Evolutionary conservation across 1,139 yeast species (phyloP), one percentile per base, ranked within the genome.

Genomic region (Geotrichum restrictum): DNA sequence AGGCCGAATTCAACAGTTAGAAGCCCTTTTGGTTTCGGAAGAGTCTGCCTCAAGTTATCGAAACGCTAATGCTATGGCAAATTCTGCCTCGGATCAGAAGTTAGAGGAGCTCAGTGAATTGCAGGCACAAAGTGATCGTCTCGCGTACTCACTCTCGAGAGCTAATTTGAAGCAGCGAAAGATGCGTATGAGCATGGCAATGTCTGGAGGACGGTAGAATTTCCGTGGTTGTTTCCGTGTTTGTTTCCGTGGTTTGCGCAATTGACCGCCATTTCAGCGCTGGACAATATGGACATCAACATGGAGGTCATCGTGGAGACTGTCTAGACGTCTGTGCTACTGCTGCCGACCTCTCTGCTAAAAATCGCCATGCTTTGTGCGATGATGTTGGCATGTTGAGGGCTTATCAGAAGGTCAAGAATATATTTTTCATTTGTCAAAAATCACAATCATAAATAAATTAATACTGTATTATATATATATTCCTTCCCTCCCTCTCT

Each of bases 71-170:
- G 32, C 22, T 4, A n/a, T n/a, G n/a, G n/a, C n/a, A n/a, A 24
- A 24, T 8, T 60, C 66, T 3, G 62, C 71, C 1, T 65, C 73
- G 0, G 66, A 64, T 3, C 73, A 68, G 46, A 74, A 74, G 53
- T 44, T 73, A 53, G 72, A 69, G 18, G 64, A 60, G 47, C 57
- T 74, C 51, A 67, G 68, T 55, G 63, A 63, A 47, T 61, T 76
- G 44, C 70, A 68, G 53, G 59, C 62, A 43, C 67, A 68, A 57
- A 69, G 69, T 50, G 75, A 72, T 45, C 62, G 70, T 34, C 60
- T 76, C 49, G 64, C 62, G 53, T 72, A 64, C 57, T 67, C 68
- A 33, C 53, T 67, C 42, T 68, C 68, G 11, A 61, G 66, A 36
- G 58, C 64, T 38, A 67, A 65, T 47, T 55, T 70, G 53, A 68